Conservation (phyloP, 2,329 filamentous ascomycete genomes). For the Zasmidium citrigriseum region DNA sequence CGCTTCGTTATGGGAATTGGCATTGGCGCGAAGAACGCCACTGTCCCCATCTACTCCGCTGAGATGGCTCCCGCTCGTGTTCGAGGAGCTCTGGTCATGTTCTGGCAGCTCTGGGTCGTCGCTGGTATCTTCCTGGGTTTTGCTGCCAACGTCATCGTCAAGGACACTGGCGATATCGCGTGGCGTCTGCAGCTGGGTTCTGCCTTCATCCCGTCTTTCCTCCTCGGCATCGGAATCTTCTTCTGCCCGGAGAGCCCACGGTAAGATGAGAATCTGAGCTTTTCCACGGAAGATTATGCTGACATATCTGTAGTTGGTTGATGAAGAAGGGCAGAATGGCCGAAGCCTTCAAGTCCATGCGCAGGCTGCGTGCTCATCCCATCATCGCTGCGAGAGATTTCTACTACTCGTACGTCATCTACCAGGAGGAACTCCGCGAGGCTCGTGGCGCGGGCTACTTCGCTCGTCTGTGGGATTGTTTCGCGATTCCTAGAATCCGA, state of each 20-base stretch:
- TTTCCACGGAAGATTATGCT: no score
- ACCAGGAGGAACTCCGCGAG: constrained; percentile 36
- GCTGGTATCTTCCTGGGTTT: constrained; percentile 63
- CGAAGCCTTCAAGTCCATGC: constrained; percentile 53
- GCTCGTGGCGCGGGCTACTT: constrained; percentile 42
- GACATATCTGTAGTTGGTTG: constrained; percentile 45
- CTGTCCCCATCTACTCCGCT: constrained; percentile 46
- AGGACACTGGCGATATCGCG: constrained; percentile 57
- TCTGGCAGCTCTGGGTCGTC: constrained; percentile 69
- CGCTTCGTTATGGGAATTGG: constrained; percentile 71
- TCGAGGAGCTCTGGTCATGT: constrained; percentile 71
- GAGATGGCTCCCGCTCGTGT: constrained; percentile 54
- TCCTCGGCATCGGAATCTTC: constrained; percentile 35
- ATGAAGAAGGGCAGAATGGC: constrained; percentile 50
- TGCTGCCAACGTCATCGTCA: constrained; percentile 65
- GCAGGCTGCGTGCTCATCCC: constrained; percentile 48
- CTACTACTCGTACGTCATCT: constrained; percentile 51
- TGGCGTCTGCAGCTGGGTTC: constrained; percentile 71
- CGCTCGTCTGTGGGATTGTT: constrained; percentile 50
- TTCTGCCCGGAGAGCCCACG: constrained; percentile 48
- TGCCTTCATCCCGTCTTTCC: constrained; percentile 53
- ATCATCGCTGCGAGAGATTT: constrained; percentile 58
- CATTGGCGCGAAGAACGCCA: constrained; percentile 44
- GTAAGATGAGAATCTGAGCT: no score
- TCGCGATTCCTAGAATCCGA: constrained; percentile 50